Base-by-base conservation (phyloP, 495 filamentous ascomycete genomes). In the Hypoxylon cercidicola region DNA sequence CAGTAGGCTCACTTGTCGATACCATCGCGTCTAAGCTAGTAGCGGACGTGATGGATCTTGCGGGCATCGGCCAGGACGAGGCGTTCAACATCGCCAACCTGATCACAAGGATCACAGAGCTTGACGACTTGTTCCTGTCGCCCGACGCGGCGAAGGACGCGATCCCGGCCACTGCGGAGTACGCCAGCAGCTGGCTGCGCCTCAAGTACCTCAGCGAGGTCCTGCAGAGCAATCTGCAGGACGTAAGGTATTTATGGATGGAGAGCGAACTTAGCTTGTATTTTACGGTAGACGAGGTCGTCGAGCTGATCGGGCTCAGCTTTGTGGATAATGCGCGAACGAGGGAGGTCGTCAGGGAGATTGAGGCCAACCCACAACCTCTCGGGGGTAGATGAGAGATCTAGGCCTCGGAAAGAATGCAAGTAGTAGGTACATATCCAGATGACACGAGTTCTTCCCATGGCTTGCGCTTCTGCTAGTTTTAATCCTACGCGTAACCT, bases 141-240 rank as follows among this genome's bases (percentile, higher is more conserved):
- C 50, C 47, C 7, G 63, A 51, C 21, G 69, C 71, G 18, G 58
- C 72, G 34, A 64, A 72, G 51, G 66, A 75, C 35, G 79, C 72
- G 32, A 62, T 91, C 3, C 88, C 89, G 9, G 79, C 90, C 35
- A 93, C 92, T 19, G 85, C 88, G 10, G 82, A 96, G 28, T 97
- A 97, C 69, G 89, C 91, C 25, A 78, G 83, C 0, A 87, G 84
- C 62, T 99, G 95, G 96, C 80, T 97, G 54, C 89, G 91, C 54
- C 92, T 99, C 69, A 90, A 95, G 69, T 97, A 92, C 70, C 77
- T 99, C 16, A 82, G 87, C 50, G 91, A 96, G 72, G 91, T 99
- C 49, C 76, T 99, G 49, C 93, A 98, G 75, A 93, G 91, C 67
- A 92, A 90, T 52, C 79, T 98, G 41, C 89, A 86, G 51, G 94